Evolutionary conservation across 768 basidiomycete genomes (phyloP), one percentile per base, ranked within the genome.

Genomic region (Mycena chlorophos): DNA sequence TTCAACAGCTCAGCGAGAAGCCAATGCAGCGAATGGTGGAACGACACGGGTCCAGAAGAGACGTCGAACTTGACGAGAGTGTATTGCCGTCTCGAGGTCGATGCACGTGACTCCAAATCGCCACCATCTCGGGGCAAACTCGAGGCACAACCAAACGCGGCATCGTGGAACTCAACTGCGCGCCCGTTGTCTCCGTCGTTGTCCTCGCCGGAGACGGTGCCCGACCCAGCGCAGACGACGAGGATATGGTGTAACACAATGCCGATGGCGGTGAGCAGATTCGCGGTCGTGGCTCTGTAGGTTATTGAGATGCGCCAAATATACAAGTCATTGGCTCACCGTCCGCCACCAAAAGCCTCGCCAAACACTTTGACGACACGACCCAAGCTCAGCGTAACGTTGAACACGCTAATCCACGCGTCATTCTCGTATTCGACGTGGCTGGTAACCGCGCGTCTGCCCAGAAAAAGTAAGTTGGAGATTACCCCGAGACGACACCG

Each of bases 351-450:
- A 66, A 88, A 96, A 0, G 90, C 88, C 62, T 91, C 90, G 5
- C 94, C 95, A 57, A 93, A 91, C 1, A 88, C 87, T 66, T 93
- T 91, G 75, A 92, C 91, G 38, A 93, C 85, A 40, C 93, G 86
- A 5, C 90, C 89, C 23, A 99, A 73, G 29, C 92, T 94, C 10
- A 96, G 82, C 5, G 94, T 94, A 22, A 98, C 89, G 63, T 95
- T 94, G 72, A 98, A 98, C 14, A 97, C 92, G 63, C 88, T 91
- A 58, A 97, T 92, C 96, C 95, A 97, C 19, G 89, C 88, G 61
- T 99, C 97, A 26, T 89, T 89, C 74, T 99, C 97, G 73, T 91
- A 99, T 70, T 98, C 96, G 63, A 99, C 85, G 63, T 98, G 97
- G 50, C 76, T 87, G 26, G 82, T 80, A 4, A 79, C 84, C 19